A percentile compares a stretch with the other conserved stretches of the same genome.
Evolutionary conservation across 1,139 yeast species (phyloP).

Genomic region (Taphrina populina): DNA sequence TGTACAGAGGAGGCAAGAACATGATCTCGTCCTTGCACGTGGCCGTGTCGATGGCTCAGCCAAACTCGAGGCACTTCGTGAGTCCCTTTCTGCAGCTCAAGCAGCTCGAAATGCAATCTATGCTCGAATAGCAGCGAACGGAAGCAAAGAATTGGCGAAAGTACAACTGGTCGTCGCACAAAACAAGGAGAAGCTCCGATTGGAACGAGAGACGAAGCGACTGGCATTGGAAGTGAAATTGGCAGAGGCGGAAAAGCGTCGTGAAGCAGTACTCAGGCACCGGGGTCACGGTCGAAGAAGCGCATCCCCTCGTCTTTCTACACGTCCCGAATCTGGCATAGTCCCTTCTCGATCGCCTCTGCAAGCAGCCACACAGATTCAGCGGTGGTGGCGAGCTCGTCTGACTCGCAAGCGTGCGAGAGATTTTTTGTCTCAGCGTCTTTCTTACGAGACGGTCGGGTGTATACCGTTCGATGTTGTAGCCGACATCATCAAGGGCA

Average conservation of each 20-base stretch:
- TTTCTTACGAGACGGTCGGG: conserved; percentile 8
- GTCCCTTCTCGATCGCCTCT: not conserved
- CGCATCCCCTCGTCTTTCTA: not conserved
- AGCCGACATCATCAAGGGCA: conserved; percentile 14
- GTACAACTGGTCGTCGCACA: conserved; percentile 21
- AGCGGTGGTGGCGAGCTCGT: conserved; percentile 3
- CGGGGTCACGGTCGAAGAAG: conserved; percentile 11
- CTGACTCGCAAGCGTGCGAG: not conserved
- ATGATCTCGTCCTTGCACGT: conserved; percentile 7
- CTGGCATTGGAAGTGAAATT: conserved; percentile 20
- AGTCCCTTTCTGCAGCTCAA: conserved; percentile 16
- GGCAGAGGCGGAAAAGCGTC: conserved; percentile 24
- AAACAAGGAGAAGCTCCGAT: conserved; percentile 12
- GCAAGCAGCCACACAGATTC: not conserved
- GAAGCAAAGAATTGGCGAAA: conserved; percentile 15
- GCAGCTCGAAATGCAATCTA: conserved; percentile 24
- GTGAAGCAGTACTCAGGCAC: not conserved
- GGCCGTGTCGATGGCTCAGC: conserved; percentile 11
- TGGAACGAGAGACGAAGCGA: conserved; percentile 18
- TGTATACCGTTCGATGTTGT: conserved; percentile 16
- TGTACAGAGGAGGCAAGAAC: conserved; percentile 4
- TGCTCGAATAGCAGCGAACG: conserved; percentile 24
- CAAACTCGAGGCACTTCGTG: conserved; percentile 20
- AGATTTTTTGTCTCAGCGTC: conserved; percentile 2
- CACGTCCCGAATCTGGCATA: not conserved